Evolutionary conservation across 2,329 filamentous ascomycete species (phyloP).

Genomic region (Fusarium miscanthi): DNA sequence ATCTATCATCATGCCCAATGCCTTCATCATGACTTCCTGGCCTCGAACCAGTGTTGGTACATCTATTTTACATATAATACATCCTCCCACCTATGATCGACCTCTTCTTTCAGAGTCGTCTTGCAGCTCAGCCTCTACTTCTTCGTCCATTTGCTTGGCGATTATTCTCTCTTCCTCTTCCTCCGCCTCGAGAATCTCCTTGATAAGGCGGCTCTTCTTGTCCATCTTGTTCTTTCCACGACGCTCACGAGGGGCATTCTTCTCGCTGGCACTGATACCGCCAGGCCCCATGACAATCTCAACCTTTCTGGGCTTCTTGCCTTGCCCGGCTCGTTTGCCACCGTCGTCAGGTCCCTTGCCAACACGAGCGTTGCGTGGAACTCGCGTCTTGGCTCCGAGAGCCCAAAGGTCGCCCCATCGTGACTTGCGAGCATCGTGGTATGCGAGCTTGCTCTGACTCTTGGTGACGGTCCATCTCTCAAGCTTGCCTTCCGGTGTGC

Average conservation of each 20-base stretch:
- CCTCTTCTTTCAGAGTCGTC: conserved; percentile 28
- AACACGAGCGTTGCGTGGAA: conserved; percentile 68
- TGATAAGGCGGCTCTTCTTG: conserved; percentile 53
- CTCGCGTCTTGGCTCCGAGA: conserved; percentile 88
- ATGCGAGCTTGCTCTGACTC: conserved; percentile 83
- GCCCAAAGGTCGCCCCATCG: conserved; percentile 96
- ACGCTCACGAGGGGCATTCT: conserved; percentile 50
- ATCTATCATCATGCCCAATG: conserved; percentile 36
- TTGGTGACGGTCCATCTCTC: conserved; percentile 95
- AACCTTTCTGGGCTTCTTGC: conserved; percentile 56
- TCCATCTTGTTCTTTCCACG: conserved; percentile 56
- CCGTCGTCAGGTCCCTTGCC: conserved; percentile 63
- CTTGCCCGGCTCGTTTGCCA: conserved; percentile 56
- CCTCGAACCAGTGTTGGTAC: conserved; percentile 29
- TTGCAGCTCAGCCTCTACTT: conserved; percentile 46
- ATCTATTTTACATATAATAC: conserved; percentile 35
- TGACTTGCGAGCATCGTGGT: conserved; percentile 91
- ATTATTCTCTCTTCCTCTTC: conserved; percentile 47
- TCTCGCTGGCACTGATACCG: conserved; percentile 55
- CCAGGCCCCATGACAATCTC: conserved; percentile 48
- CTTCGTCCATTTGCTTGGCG: conserved; percentile 48
- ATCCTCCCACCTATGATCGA: conserved; percentile 10
- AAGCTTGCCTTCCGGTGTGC: conserved; percentile 84
- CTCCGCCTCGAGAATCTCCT: conserved; percentile 54
- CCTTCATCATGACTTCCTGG: conserved; percentile 16